These are phyloP conservation scores for Smallanthus sonchifolius DNA, from an alignment of 129 eudicot species.

Conservation along the genomic window DNA sequence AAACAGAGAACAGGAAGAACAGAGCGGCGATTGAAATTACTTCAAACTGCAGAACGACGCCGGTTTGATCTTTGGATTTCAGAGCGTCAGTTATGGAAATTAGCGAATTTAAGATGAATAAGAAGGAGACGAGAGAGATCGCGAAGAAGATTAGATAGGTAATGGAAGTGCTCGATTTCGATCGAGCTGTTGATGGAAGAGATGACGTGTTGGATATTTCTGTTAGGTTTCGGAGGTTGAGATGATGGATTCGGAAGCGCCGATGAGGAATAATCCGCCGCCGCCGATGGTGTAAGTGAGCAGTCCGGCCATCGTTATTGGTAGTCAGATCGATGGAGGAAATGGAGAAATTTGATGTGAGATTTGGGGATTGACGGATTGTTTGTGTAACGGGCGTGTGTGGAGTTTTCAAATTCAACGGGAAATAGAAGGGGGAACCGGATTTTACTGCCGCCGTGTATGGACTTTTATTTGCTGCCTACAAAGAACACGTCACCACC, in stretches of 20 bases:
- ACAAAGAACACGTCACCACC: not conserved
- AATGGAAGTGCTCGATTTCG: conserved; percentile 19
- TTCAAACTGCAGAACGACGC: conserved; percentile 61
- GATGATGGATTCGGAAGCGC: conserved; percentile 58
- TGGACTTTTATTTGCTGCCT: not conserved
- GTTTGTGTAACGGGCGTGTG: not conserved
- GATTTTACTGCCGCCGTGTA: not conserved
- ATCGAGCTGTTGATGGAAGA: conserved; percentile 7
- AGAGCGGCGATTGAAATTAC: conserved; percentile 54
- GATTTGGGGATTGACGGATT: conserved; percentile 19
- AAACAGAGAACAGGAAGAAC: conserved; percentile 50
- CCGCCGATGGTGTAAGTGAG: conserved; percentile 72
- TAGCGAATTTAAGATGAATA: conserved; percentile 52
- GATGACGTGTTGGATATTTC: conserved; percentile 28
- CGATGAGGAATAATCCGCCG: conserved; percentile 58
- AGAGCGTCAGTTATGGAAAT: conserved; percentile 52
- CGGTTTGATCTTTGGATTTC: conserved; percentile 48
- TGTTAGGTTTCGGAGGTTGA: conserved; percentile 43
- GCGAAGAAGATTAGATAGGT: conserved; percentile 43
- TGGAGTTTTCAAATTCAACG: conserved; percentile 22
- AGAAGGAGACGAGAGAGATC: conserved; percentile 42
- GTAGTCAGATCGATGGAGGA: not conserved
- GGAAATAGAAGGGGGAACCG: not conserved
- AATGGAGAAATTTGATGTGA: not conserved
- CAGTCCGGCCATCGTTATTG: conserved; percentile 48